Percentiles rank a stretch among this genome's conserved stretches.
These are phyloP conservation scores for Chrysosporium keratinophilum DNA, from an alignment of 2,329 filamentous ascomycete genomes.

Conservation along the genomic window DNA sequence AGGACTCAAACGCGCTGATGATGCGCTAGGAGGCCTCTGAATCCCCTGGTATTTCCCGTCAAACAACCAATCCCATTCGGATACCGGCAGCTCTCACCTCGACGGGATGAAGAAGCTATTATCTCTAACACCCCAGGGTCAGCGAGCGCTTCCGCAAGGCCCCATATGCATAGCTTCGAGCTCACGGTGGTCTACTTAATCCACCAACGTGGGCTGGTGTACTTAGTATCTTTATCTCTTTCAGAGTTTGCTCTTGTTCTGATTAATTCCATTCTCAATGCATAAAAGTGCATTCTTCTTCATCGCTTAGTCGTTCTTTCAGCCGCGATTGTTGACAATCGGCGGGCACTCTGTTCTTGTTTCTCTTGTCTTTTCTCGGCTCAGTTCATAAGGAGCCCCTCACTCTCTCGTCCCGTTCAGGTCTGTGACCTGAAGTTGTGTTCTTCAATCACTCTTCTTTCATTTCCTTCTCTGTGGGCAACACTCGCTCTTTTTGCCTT, in stretches of 20 bases:
- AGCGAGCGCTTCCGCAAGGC: neutral
- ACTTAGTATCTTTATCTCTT: neutral
- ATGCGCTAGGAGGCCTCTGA: neutral
- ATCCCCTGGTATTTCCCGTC: neutral
- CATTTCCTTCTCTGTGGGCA: neutral
- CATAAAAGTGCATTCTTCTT: constrained; percentile 2
- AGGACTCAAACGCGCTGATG: neutral
- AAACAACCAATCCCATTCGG: neutral
- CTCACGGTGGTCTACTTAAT: neutral
- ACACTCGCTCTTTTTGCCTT: too few relatives aligned
- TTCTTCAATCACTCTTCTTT: neutral
- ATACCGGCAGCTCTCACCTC: neutral
- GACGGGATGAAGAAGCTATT: neutral
- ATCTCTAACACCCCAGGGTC: neutral
- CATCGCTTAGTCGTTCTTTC: constrained; percentile 9
- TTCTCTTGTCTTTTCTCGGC: neutral
- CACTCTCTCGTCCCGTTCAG: neutral
- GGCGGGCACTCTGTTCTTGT: neutral
- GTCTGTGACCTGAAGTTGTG: neutral
- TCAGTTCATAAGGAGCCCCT: neutral
- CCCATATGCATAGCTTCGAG: neutral
- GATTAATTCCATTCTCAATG: neutral
- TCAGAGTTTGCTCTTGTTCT: neutral
- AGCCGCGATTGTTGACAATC: constrained; percentile 7
- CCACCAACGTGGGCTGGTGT: neutral